These are phyloP conservation scores for Petasospora rhodanensis DNA, from an alignment of 1,139 yeast genomes.

Conservation along the genomic window DNA sequence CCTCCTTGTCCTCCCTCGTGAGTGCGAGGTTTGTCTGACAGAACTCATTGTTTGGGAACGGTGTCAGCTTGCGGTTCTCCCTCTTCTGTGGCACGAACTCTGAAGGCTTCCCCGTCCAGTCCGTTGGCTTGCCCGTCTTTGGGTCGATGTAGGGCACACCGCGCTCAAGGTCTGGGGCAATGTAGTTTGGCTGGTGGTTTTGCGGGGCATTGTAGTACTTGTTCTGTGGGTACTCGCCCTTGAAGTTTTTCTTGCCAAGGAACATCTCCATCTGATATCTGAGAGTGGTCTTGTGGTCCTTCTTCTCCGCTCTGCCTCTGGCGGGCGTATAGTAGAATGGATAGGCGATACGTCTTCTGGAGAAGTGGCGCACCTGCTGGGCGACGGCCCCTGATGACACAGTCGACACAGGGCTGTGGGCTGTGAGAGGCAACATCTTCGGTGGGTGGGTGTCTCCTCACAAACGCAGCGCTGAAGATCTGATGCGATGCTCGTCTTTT, in stretches of 20 bases:
- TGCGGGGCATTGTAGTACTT: constrained; percentile 72
- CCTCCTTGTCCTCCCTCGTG: constrained; percentile 51
- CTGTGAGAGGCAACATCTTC: too few species aligned
- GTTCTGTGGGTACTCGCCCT: constrained; percentile 78
- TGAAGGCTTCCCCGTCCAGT: constrained; percentile 16
- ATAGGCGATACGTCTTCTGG: constrained; percentile 43
- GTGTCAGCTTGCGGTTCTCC: constrained; percentile 46
- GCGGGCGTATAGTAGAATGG: constrained; percentile 41
- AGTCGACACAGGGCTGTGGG: too few species aligned
- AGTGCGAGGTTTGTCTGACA: constrained; percentile 66
- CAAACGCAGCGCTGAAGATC: too few species aligned
- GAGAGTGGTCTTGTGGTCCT: constrained; percentile 38
- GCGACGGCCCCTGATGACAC: constrained; percentile 3
- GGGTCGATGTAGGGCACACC: constrained; percentile 40
- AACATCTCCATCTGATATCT: constrained; percentile 29
- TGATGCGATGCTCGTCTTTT: too few species aligned
- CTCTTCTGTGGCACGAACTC: constrained; percentile 24
- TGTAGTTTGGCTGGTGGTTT: constrained; percentile 69
- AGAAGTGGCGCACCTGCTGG: constrained; percentile 33
- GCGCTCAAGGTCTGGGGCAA: constrained; percentile 52
- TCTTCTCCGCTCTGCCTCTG: constrained; percentile 38
- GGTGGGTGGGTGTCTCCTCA: too few species aligned
- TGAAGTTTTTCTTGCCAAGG: constrained; percentile 71
- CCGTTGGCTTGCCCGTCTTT: constrained; percentile 30
- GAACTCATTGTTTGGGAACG: constrained; percentile 73